Evolutionary conservation across 2,329 filamentous ascomycete genomes (phyloP), one percentile per base, ranked within the genome.

Genomic region (Aspergillus alliaceus): DNA sequence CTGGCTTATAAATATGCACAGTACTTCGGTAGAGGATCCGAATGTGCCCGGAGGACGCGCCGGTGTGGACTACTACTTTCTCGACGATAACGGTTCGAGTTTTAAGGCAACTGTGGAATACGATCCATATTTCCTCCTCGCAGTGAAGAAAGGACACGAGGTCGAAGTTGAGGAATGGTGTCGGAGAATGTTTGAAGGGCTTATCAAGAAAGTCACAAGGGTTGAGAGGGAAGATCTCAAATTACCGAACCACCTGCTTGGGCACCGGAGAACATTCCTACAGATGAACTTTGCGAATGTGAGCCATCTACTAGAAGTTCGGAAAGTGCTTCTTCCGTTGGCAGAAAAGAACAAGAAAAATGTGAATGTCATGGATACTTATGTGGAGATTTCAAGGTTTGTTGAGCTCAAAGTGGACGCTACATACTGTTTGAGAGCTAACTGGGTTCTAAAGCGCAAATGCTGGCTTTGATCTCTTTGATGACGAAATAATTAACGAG

Each of bases 31-130:
- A 46, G 80, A 96, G 73, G 93, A 98, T 71, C 84, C 93, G 15
- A 90, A 91, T 65, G 84, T 90, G 46, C 88, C 90, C 1, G 90
- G 91, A 58, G 95, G 95, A 35, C 87, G 91, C 63, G 90, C 95
- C 1, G 95, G 91, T 8, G 86, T 99, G 56, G 95, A 99, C 77
- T 97, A 92, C 77, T 99, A 97, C 80, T 99, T 99, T 76, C 89
- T 99, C 58, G 90, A 93, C 67, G 90, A 93, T 57, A 90, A 96
- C 56, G 86, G 91, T 14, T 86, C 88, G 49, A 93, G 90, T 5
- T 99, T 99, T 83, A 99, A 99, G 74, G 93, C 95, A 11, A 97
- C 93, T 0, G 79, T 99, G 63, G 91, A 96, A 77, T 98, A 96
- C 73, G 92, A 98, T 66, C 95, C 95, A 0, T 99, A 99, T 79